Evolutionary conservation across 805 yeast genomes (phyloP).

Genomic region (Starmerella stigmatis): DNA sequence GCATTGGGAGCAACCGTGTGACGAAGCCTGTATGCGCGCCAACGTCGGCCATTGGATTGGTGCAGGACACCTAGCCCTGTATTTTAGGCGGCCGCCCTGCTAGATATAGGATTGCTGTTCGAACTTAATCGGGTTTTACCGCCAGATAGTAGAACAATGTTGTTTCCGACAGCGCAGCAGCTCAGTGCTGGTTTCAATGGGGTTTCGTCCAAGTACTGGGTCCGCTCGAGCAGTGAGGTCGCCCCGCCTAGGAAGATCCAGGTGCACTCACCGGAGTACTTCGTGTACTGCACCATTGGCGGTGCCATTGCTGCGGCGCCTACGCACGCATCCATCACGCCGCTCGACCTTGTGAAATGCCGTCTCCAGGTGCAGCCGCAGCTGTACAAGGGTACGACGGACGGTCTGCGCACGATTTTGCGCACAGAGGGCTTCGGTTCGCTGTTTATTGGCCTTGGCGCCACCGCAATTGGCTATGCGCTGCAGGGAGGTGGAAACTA

Average conservation of each 20-base stretch:
- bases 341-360: constrained; percentile 85
- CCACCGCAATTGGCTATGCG: constrained; percentile 86
- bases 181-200: constrained; percentile 1
- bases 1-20: too few relatives aligned
- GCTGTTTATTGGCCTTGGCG: constrained; percentile 79
- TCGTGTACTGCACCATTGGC: constrained; percentile 60
- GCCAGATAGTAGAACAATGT: neutral
- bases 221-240: neutral
- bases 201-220: neutral
- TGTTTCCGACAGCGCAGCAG: constrained; percentile 3
- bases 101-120: too few relatives aligned
- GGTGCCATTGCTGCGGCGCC: constrained; percentile 87
- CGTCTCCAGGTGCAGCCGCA: constrained; percentile 76
- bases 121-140: too few relatives aligned
- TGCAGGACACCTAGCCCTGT: too few relatives aligned
- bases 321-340: constrained; percentile 85
- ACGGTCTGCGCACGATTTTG: constrained; percentile 71
- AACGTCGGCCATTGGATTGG: too few relatives aligned
- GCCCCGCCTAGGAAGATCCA: constrained; percentile 31
- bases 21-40: too few relatives aligned
- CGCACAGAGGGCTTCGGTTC: constrained; percentile 64
- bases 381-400: constrained; percentile 63
- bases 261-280: constrained; percentile 52
- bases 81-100: too few relatives aligned
- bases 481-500: constrained; percentile 96